These are phyloP conservation scores for Smithsoniella earleae DNA, from an alignment of 163 green algal species.

Conservation along the genomic window DNA sequence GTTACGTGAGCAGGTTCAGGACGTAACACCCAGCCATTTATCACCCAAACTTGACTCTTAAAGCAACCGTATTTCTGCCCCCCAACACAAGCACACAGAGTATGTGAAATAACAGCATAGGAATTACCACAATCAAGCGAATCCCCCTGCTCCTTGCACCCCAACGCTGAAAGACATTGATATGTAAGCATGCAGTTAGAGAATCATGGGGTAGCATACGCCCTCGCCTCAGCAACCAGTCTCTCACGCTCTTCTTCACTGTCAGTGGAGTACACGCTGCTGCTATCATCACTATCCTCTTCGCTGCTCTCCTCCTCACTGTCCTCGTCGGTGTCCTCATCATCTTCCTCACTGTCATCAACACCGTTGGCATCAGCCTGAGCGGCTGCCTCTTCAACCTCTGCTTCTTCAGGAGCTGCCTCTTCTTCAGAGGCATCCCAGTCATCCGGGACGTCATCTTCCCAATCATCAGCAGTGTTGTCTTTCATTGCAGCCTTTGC, in stretches of 20 bases:
- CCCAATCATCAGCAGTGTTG: constrained; percentile 48
- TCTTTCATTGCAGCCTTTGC: constrained; percentile 34
- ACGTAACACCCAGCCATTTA: too few species aligned
- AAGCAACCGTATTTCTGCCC: too few species aligned
- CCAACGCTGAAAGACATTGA: constrained; percentile 14
- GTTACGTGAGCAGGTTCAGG: too few species aligned
- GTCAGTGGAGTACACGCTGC: constrained; percentile 42
- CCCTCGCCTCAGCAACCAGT: constrained; percentile 52
- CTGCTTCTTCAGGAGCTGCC: constrained; percentile 15
- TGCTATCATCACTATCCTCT: constrained; percentile 30
- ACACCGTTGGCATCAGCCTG: constrained; percentile 29
- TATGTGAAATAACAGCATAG: too few species aligned
- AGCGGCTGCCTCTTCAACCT: constrained; percentile 14
- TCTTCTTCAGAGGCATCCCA: constrained; percentile 60
- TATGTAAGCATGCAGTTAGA: background rate
- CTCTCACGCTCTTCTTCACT: constrained; percentile 46
- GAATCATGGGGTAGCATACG: constrained; percentile 31
- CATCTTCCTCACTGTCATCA: constrained; percentile 33
- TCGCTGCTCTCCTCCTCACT: constrained; percentile 21
- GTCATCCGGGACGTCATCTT: constrained; percentile 58
- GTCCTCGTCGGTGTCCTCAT: constrained; percentile 19
- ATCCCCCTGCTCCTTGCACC: constrained; percentile 11
- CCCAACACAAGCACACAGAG: too few species aligned
- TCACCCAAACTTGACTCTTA: too few species aligned
- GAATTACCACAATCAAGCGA: too few species aligned